These are phyloP conservation scores for Citrus sp. DNA, from an alignment of 345 rosid genomes.

Conservation along the genomic window DNA sequence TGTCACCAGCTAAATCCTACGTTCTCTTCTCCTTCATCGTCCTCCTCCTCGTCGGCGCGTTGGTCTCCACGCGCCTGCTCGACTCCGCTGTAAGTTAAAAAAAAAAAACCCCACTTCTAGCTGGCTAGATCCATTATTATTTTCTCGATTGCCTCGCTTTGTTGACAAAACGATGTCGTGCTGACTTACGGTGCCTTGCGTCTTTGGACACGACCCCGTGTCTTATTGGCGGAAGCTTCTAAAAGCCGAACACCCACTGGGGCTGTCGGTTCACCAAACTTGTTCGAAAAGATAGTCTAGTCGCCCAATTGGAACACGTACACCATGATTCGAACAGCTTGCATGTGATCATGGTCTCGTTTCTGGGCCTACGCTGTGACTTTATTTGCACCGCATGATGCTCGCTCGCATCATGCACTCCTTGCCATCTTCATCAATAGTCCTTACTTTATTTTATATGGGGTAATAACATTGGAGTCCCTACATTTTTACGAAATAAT, in stretches of 20 bases:
- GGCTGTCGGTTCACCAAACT: constrained; percentile 13
- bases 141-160: too few species aligned
- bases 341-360: background rate
- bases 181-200: background rate
- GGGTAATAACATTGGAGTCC: too few species aligned
- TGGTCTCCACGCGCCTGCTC: constrained; percentile 60
- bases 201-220: background rate
- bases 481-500: too few species aligned
- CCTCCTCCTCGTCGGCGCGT: constrained; percentile 66
- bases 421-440: too few species aligned
- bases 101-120: too few species aligned
- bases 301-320: constrained; percentile 3
- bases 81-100: constrained; percentile 45
- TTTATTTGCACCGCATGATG: background rate
- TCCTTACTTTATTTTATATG: too few species aligned
- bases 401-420: too few species aligned
- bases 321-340: background rate
- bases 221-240: background rate
- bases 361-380: background rate
- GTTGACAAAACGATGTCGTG: background rate
- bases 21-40: constrained; percentile 38
- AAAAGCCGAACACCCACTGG: background rate
- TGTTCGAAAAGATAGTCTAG: background rate
- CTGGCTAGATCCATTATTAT: background rate
- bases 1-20: constrained; percentile 39